Evolutionary conservation across 177 flowering plant species (phyloP), one percentile per base, ranked within the genome.

Genomic region (Vitis hybrid): DNA sequence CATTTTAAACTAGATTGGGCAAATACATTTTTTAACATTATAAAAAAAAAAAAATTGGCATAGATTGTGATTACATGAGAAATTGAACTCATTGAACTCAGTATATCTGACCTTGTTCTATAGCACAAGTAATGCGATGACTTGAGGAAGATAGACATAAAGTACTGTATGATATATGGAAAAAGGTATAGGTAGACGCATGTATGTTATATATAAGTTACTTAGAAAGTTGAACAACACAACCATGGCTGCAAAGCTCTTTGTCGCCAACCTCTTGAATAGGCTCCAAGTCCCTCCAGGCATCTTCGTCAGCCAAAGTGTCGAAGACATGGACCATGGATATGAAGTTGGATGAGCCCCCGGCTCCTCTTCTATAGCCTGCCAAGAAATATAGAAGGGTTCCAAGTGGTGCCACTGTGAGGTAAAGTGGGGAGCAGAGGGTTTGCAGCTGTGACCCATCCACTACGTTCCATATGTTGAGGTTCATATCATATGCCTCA

Each of bases 351-450:
- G 73, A 19, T 0, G 27, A 11, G 68, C 79, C 83, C 1, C 83
- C 83, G 0, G 70, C 68, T 56, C 70, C 73, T 52, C 70, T 73
- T 32, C 78, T 70, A 60, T 83, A 82, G 0, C 92, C 90, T 0
- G 83, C 87, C 35, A 90, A 54, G 80, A 90, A 84, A 75, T 82
- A 88, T 56, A 88, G 55, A 11, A 78, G 65, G 52, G 72, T 68
- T 17, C 81, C 82, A 2, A 88, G 77, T 0, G 92, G 87, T 1
- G 88, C 92, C 90, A 88, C 83, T 11, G 90, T 90, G 13, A 83
- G 72, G 66, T 83, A 90, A 10, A 74, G 65, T 1, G 82, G 81
- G 2, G 84, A 78, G 2, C 72, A 65, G 3, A 85, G 60, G 5
- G 62, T 62, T 52, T 76, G 54, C 1, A 64, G 65, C 7, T 78